Evolutionary conservation across 2,329 filamentous ascomycete species (phyloP).

Genomic region (Ophiocordyceps polyrhachis-furcata): DNA sequence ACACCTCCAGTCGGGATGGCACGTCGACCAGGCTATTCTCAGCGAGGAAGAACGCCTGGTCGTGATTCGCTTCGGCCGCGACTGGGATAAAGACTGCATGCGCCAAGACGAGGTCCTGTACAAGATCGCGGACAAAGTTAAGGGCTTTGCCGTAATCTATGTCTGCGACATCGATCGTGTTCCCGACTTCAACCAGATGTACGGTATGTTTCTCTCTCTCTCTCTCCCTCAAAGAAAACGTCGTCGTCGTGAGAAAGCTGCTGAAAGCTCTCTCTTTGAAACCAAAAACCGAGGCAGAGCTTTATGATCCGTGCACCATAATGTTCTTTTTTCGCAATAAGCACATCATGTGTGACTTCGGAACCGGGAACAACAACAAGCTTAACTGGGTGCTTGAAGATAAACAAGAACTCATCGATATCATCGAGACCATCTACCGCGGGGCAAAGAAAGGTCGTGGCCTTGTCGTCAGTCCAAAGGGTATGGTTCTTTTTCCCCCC

Average conservation of each 20-base stretch:
- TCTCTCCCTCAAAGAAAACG: background rate
- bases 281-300: constrained; percentile 20
- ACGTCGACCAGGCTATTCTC: constrained; percentile 88
- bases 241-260: no score
- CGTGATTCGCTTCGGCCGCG: constrained; percentile 82
- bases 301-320: constrained; percentile 82
- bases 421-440: constrained; percentile 92
- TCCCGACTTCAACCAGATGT: constrained; percentile 92
- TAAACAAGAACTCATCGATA: constrained; percentile 97
- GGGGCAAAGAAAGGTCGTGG: constrained; percentile 97
- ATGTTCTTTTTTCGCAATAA: constrained; percentile 98
- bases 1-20: constrained; percentile 83
- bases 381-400: constrained; percentile 88
- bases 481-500: constrained; percentile 2
- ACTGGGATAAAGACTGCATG: constrained; percentile 58
- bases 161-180: constrained; percentile 84
- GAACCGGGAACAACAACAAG: constrained; percentile 98
- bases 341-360: constrained; percentile 97
- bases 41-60: constrained; percentile 82
- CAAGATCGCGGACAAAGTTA: constrained; percentile 80
- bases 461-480: constrained; percentile 92
- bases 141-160: constrained; percentile 87
- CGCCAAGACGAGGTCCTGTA: constrained; percentile 82
- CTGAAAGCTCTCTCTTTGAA: no score
- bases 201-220: constrained; percentile 29